phyloP scores from a whole-genome alignment of 768 basidiomycete species.

The Pulveroboletus sp. region DNA sequence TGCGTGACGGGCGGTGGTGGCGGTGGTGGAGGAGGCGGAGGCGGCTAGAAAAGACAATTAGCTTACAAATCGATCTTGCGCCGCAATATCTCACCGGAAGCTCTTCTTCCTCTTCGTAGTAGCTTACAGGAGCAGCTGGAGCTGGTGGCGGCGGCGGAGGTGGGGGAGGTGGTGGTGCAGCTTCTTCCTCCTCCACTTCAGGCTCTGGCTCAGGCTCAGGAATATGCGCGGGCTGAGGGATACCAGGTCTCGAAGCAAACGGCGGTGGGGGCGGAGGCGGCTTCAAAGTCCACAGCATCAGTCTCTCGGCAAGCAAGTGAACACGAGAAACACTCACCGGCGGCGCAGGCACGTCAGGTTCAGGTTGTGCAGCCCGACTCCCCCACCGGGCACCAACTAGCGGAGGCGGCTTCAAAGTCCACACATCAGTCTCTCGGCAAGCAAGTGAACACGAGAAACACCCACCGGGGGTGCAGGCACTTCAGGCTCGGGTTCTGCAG shows the following conservation, averaged over 20 bases:
- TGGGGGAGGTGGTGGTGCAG: slow-evolving; percentile 13
- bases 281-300: slow-evolving; percentile 6
- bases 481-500: slow-evolving; percentile 28
- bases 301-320: neutral
- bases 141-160: slow-evolving; percentile 32
- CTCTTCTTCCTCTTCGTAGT: slow-evolving; percentile 11
- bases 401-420: slow-evolving; percentile 28
- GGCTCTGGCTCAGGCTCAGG: slow-evolving; percentile 19
- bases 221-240: slow-evolving; percentile 14
- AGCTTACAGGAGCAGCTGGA: slow-evolving; percentile 17
- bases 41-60: slow-evolving; percentile 3
- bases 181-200: slow-evolving; percentile 21
- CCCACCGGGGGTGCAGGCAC: slow-evolving; percentile 29
- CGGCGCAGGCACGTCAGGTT: slow-evolving; percentile 28
- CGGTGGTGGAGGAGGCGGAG: slow-evolving; percentile 45
- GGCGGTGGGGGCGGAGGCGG: slow-evolving; percentile 33
- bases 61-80: neutral
- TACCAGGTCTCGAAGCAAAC: slow-evolving; percentile 15
- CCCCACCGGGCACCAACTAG: slow-evolving; percentile 24
- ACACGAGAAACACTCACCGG: slow-evolving; percentile 26
- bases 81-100: slow-evolving; percentile 7
- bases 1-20: slow-evolving; percentile 43
- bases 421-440: slow-evolving; percentile 3
- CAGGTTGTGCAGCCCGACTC: slow-evolving; percentile 14
- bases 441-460: neutral